Evolutionary conservation across 2,329 filamentous ascomycete species (phyloP), one percentile per base, ranked within the genome.

Genomic region (Colletotrichum eremochloae): DNA sequence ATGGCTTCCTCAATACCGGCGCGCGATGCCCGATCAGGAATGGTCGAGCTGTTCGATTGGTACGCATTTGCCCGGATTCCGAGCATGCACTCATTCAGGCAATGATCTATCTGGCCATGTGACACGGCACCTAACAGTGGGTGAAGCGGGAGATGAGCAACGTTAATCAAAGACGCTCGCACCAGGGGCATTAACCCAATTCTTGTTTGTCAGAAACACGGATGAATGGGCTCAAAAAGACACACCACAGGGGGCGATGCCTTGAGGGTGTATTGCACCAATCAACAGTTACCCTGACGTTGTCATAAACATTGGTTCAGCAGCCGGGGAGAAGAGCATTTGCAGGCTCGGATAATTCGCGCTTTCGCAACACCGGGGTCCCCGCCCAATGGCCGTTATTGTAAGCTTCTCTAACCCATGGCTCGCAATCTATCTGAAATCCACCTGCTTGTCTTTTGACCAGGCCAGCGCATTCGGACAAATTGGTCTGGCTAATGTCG

Each of bases 401-500:
- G 40, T 44, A 61, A 55, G 69, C 66, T 60, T 53, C 52, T 15
- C 44, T 48, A 9, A 8, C n/a, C 12, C 6, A 20, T 15, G 29
- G 20, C 33, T 24, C 33, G 46, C 70, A 72, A 70, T 72, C 46
- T 72, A 72, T 70, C 56, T 24, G 60, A 61, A 24, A 31, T 46
- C 33, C 42, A 33, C 44, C 14, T 38, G 24, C 24, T 31, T 14
- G 9, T 11, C 50, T 5, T 52, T 18, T n/a, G 20, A 46, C 46
- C 46, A 48, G 8, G 46, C n/a, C 46, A 20, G 50, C 29, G 7
- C 50, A 29, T 60, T 29, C 24, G 50, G 42, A 50, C 15, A 24
- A 38, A 50, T 20, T 15, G 14, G n/a, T 48, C 33, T 42, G 63
- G 40, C 48, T 70, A 70, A 70, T 56, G 24, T 50, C 60, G 50